phyloP scores from a whole-genome alignment of 257 asterid species.

The Solanum neorickii region DNA sequence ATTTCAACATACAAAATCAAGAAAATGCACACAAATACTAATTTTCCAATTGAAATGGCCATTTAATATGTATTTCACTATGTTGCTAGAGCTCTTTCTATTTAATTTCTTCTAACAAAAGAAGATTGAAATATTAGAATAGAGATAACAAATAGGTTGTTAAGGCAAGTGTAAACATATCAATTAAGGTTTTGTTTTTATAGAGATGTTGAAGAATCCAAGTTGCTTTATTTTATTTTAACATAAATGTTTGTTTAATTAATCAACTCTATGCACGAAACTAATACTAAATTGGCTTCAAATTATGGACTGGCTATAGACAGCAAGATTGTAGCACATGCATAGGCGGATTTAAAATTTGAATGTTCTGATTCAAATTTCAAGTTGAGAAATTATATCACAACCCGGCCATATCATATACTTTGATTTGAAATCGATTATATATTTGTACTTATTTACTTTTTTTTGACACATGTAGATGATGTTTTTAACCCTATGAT shows the following conservation, averaged over 20 bases:
- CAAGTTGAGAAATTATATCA: not conserved
- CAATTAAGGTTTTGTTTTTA: not conserved
- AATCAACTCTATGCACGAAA: not conserved
- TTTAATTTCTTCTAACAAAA: not conserved
- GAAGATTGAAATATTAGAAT: not conserved
- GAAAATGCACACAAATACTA: not conserved
- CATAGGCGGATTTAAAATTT: not conserved
- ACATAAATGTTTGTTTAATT: not conserved
- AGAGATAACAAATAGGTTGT: not conserved
- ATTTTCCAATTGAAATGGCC: not conserved
- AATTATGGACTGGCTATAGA: not conserved
- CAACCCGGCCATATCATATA: not conserved
- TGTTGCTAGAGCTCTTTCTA: not conserved
- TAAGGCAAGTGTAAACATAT: not conserved
- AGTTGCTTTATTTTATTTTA: not conserved
- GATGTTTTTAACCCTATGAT: not conserved
- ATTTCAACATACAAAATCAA: not conserved
- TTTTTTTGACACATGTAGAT: not conserved
- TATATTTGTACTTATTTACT: not conserved
- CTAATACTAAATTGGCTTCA: not conserved
- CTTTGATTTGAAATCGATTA: not conserved
- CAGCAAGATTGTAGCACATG: not conserved
- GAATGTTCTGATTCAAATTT: not conserved
- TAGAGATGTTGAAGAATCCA: not conserved
- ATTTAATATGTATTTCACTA: not conserved